A percentile compares a stretch with the other conserved stretches of the same genome.
Evolutionary conservation across 1,284 basidiomycete species (phyloP).

Genomic region (Erythrobasidium hasegawianum): DNA sequence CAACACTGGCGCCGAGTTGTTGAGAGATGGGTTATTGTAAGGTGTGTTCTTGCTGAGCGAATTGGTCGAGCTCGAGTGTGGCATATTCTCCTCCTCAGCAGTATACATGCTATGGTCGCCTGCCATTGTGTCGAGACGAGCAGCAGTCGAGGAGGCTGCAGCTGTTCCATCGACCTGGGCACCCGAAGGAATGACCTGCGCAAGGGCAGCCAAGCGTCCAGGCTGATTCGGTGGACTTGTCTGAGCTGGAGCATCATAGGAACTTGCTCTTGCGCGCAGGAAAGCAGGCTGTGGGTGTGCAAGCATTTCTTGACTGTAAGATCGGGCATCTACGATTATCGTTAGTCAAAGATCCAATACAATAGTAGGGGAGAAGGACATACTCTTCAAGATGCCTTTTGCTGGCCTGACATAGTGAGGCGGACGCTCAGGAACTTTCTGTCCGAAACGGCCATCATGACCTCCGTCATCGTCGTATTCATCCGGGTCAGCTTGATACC

Average conservation of each 20-base stretch:
- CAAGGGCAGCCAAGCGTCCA: slow-evolving; percentile 36
- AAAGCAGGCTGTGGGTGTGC: slow-evolving; percentile 36
- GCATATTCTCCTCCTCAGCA: slow-evolving; percentile 19
- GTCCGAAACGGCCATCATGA: slow-evolving; percentile 57
- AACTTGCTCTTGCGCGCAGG: slow-evolving; percentile 48
- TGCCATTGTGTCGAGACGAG: slow-evolving; percentile 37
- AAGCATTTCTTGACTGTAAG: slow-evolving; percentile 41
- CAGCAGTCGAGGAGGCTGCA: slow-evolving; percentile 21
- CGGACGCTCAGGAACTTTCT: slow-evolving; percentile 64
- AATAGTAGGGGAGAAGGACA: slow-evolving; percentile 47
- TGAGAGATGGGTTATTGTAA: slow-evolving; percentile 63
- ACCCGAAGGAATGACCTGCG: slow-evolving; percentile 40
- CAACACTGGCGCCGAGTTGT: slow-evolving; percentile 83
- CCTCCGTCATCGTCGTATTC: slow-evolving; percentile 56
- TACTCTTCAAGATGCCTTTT: slow-evolving; percentile 86
- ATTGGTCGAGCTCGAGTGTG: slow-evolving; percentile 14
- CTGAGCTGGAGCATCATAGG: slow-evolving; percentile 48
- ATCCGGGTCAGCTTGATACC: slow-evolving; percentile 46
- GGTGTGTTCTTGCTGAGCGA: slow-evolving; percentile 41
- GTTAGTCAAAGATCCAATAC: neutral
- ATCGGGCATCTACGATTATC: slow-evolving; percentile 35
- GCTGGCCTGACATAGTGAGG: slow-evolving; percentile 61
- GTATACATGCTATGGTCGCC: neutral
- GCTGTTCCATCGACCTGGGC: slow-evolving; percentile 42
- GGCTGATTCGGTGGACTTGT: slow-evolving; percentile 35